These are phyloP conservation scores for Remersonia thermophila DNA, from an alignment of 2,329 filamentous ascomycete genomes.

Conservation along the genomic window DNA sequence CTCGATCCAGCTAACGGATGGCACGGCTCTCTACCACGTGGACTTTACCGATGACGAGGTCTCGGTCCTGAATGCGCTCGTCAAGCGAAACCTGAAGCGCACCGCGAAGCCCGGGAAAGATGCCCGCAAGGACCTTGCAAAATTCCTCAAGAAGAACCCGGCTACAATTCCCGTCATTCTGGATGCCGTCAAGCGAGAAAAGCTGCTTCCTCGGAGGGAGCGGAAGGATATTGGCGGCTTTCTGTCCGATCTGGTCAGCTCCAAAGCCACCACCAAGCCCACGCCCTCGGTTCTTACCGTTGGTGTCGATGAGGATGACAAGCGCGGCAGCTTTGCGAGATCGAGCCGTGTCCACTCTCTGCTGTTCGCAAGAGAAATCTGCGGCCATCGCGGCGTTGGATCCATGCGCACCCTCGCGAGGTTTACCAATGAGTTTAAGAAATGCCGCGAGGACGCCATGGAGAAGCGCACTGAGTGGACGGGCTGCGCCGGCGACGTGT, in stretches of 20 bases:
- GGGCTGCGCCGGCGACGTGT: constrained; percentile 49
- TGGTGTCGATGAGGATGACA: constrained; percentile 20
- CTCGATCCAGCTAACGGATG: constrained; percentile 1
- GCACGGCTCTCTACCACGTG: constrained; percentile 27
- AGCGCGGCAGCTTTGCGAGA: constrained; percentile 18
- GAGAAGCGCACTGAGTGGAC: constrained; percentile 42
- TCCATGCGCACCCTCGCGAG: constrained; percentile 30
- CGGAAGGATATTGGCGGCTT: constrained; percentile 25
- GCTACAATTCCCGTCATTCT: constrained; percentile 2
- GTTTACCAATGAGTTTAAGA: constrained; percentile 33
- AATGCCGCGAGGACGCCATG: constrained; percentile 38
- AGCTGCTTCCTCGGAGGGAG: constrained; percentile 15
- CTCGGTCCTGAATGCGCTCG: constrained; percentile 1
- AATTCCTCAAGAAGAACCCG: constrained; percentile 9
- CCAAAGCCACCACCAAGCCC: constrained; percentile 9
- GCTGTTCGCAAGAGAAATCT: constrained; percentile 36
- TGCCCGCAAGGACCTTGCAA: constrained; percentile 9
- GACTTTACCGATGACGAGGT: constrained; percentile 33
- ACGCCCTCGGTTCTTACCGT: constrained; percentile 21
- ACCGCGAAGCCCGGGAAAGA: constrained; percentile 10
- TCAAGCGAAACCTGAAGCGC: constrained; percentile 2
- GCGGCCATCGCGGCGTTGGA: constrained; percentile 32
- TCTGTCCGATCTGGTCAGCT: constrained; percentile 23
- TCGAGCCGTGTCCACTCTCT: constrained; percentile 27
- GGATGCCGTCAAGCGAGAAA: constrained; percentile 4